These are phyloP conservation scores for Colletotrichum endophyticum DNA, from an alignment of 2,329 filamentous ascomycete genomes.

Conservation along the genomic window DNA sequence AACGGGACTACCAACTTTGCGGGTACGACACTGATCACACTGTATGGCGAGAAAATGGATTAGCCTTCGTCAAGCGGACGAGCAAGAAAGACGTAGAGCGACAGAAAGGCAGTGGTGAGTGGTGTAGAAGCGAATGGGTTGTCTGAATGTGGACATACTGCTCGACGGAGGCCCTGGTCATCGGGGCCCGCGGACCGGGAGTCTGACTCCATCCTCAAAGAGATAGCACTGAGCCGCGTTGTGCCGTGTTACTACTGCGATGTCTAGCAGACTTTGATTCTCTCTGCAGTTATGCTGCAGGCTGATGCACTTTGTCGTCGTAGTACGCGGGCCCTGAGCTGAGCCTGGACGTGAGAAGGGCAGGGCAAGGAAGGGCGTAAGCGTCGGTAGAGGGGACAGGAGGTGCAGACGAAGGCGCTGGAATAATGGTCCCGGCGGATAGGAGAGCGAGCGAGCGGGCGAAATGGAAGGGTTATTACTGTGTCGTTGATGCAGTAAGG, in stretches of 20 bases:
- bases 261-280: not conserved
- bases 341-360: not conserved
- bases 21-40: conserved; percentile 50
- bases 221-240: not conserved
- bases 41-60: conserved; percentile 25
- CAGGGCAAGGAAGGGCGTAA: not conserved
- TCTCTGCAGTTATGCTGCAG: not conserved
- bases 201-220: conserved; percentile 12
- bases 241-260: not conserved
- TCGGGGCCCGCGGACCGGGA: conserved; percentile 31
- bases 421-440: not conserved
- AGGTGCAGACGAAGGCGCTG: not conserved
- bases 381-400: not conserved
- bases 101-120: not conserved
- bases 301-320: not conserved
- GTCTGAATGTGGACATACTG: conserved; percentile 34
- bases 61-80: conserved; percentile 5
- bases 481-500: not conserved
- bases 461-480: not conserved
- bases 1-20: conserved; percentile 40
- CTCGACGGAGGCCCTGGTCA: conserved; percentile 36
- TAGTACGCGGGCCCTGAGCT: not conserved
- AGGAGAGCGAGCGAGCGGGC: not conserved
- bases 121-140: not conserved
- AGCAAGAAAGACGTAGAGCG: not conserved